These are phyloP conservation scores for Chaetomidium leptoderma DNA, from an alignment of 495 filamentous ascomycete species.

Conservation along the genomic window DNA sequence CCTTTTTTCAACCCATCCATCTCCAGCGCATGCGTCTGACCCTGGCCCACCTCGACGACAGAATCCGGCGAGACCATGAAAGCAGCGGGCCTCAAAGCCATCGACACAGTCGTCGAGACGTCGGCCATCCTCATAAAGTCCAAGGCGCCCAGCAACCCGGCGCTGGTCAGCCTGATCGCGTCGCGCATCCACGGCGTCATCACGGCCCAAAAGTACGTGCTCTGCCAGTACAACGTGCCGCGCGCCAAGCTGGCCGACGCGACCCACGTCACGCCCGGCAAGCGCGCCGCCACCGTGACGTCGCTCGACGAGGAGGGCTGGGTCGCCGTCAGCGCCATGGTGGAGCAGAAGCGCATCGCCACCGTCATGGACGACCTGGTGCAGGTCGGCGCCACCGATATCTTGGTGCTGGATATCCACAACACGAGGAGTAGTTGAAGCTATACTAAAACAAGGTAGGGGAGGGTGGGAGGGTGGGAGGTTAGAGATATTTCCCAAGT, in stretches of 20 bases:
- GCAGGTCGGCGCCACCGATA: conserved; percentile 76
- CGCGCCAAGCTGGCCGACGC: conserved; percentile 61
- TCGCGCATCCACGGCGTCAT: conserved; percentile 88
- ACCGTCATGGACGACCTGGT: conserved; percentile 86
- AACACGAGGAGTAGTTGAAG: conserved; percentile 60
- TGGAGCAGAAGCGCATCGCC: conserved; percentile 83
- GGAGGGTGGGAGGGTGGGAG: not conserved
- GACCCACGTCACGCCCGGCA: conserved; percentile 84
- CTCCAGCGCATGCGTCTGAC: not conserved
- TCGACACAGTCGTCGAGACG: conserved; percentile 85
- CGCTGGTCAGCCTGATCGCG: conserved; percentile 74
- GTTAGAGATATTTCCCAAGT: too few species aligned
- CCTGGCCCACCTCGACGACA: conserved; percentile 31
- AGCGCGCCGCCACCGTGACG: conserved; percentile 88
- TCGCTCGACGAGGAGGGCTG: conserved; percentile 81
- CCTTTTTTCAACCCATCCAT: not conserved
- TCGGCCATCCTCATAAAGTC: conserved; percentile 90
- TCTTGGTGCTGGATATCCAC: conserved; percentile 79
- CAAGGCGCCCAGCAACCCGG: conserved; percentile 70
- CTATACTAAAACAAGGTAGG: too few species aligned
- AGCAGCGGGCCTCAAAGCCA: conserved; percentile 91
- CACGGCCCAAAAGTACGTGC: conserved; percentile 87
- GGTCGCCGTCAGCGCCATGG: conserved; percentile 93
- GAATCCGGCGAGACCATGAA: conserved; percentile 99
- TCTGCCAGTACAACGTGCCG: conserved; percentile 93